Evolutionary conservation across 78 protist genomes (phyloP).

Genomic region (Dictyostelium capitatum): DNA sequence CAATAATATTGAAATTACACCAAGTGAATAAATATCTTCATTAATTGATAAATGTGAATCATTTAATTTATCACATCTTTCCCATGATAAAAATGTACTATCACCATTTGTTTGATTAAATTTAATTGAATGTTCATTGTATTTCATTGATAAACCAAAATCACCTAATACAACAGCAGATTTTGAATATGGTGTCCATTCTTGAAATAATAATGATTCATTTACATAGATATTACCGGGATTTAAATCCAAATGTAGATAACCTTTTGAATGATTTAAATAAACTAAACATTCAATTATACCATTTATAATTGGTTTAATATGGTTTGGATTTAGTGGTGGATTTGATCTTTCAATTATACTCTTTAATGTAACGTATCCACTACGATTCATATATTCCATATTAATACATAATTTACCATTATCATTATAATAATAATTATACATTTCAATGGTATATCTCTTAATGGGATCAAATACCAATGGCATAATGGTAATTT

Average conservation of each 20-base stretch:
- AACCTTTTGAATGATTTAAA: neutral
- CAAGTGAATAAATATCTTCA: conserved; percentile 14
- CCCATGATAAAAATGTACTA: neutral
- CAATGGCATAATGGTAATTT: no score
- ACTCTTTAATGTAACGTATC: neutral
- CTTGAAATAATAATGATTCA: neutral
- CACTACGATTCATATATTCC: neutral
- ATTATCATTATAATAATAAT: neutral
- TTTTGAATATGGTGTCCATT: neutral
- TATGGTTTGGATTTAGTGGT: neutral
- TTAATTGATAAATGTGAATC: neutral
- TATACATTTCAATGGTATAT: neutral
- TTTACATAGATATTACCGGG: neutral
- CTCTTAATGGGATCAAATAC: neutral
- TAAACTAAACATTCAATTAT: neutral
- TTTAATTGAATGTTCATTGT: neutral
- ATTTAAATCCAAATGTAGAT: neutral
- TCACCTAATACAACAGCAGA: neutral
- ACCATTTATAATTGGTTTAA: neutral
- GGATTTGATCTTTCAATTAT: neutral
- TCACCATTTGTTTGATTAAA: neutral
- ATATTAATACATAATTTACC: neutral
- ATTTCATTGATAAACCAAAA: neutral
- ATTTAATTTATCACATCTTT: neutral
- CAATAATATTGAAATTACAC: neutral